Evolutionary conservation across 2,329 filamentous ascomycete species (phyloP).

Genomic region (Neurospora sp.): DNA sequence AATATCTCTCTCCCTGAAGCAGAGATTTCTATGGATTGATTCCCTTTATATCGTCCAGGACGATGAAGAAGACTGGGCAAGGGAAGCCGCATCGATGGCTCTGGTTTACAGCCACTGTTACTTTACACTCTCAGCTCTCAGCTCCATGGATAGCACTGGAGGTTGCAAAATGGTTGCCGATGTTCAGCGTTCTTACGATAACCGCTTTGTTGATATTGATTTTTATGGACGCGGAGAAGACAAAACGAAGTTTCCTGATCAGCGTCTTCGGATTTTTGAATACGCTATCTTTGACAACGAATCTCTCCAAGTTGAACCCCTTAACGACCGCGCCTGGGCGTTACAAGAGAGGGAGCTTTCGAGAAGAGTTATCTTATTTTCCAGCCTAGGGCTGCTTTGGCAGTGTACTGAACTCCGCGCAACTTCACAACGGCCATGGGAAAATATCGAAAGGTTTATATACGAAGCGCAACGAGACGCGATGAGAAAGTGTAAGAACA

Average conservation of each 20-base stretch:
- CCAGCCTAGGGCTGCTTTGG: not conserved
- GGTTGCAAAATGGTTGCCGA: not conserved
- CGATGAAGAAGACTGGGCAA: not conserved
- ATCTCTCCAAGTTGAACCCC: accelerated
- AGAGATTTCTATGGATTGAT: slow-evolving; percentile 4
- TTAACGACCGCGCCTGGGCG: not conserved
- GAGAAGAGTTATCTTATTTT: not conserved
- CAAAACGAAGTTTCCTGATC: not conserved
- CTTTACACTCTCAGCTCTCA: not conserved
- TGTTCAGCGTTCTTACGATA: not conserved
- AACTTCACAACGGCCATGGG: not conserved
- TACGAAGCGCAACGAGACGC: too few relatives aligned
- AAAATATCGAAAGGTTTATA: not conserved
- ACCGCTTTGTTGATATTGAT: not conserved
- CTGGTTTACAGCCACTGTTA: not conserved
- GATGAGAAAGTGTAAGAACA: too few relatives aligned
- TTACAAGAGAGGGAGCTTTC: not conserved
- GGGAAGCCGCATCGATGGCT: slow-evolving; percentile 2
- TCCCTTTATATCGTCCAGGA: slow-evolving; percentile 3
- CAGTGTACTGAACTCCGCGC: not conserved
- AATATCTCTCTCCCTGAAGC: not conserved
- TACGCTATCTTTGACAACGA: too few relatives aligned
- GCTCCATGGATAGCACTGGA: not conserved
- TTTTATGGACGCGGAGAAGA: accelerated
- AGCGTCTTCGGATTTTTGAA: not conserved